Percentiles rank a stretch among this genome's conserved stretches.
These are phyloP conservation scores for Apiospora arundinis DNA, from an alignment of 2,329 filamentous ascomycete genomes.

Conservation along the genomic window DNA sequence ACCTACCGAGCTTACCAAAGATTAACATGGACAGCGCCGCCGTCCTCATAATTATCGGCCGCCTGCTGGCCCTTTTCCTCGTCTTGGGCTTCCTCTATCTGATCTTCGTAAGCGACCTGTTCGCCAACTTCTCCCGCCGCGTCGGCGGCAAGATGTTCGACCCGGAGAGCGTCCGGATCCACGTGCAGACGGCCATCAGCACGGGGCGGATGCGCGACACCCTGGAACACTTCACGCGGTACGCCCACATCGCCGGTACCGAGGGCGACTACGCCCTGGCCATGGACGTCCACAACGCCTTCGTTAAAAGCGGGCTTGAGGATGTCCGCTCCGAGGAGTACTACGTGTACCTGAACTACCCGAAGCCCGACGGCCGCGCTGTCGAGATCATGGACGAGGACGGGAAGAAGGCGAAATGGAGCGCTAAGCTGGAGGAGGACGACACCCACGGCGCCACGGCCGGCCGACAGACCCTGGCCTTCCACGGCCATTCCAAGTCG, in stretches of 20 bases:
- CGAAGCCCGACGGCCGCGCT: constrained; percentile 74
- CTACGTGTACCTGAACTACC: constrained; percentile 92
- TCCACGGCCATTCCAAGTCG: constrained; percentile 87
- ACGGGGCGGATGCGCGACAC: constrained; percentile 73
- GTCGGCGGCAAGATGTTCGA: constrained; percentile 77
- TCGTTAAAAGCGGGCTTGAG: constrained; percentile 75
- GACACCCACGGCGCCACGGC: constrained; percentile 67
- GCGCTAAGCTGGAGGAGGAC: constrained; percentile 83
- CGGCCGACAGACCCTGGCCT: constrained; percentile 75
- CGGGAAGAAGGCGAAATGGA: constrained; percentile 70
- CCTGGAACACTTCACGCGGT: constrained; percentile 78
- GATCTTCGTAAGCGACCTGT: constrained; percentile 84
- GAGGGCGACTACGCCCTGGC: constrained; percentile 89
- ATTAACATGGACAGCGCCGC: constrained; percentile 52
- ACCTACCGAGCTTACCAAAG: constrained; percentile 39
- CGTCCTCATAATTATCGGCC: constrained; percentile 68
- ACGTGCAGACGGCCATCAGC: constrained; percentile 77
- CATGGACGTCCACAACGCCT: constrained; percentile 81
- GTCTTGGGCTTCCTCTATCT: constrained; percentile 82
- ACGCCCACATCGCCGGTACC: constrained; percentile 92
- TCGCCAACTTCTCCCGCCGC: constrained; percentile 68
- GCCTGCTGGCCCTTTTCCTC: constrained; percentile 76
- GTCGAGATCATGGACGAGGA: constrained; percentile 80
- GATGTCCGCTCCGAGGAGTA: constrained; percentile 79
- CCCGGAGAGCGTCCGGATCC: constrained; percentile 79